Evolutionary conservation across 768 basidiomycete genomes (phyloP), one percentile per base, ranked within the genome.

Genomic region (Leccinum incarnatum): DNA sequence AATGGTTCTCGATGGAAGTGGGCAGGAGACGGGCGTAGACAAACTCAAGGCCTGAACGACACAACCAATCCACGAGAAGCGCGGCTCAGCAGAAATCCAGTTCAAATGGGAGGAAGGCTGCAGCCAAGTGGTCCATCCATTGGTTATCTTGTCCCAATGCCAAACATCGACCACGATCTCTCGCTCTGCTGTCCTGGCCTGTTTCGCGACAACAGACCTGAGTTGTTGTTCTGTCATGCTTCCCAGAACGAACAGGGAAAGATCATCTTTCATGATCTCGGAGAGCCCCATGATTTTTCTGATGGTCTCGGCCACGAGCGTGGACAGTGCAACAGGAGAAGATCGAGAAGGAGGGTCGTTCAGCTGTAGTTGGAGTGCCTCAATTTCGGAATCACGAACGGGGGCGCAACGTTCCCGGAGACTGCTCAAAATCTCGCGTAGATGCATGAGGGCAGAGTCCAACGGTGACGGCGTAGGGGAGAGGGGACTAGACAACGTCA

Each of bases 381-480:
- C 82, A 17, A 89, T 73, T 25, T 77, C 73, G 12, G 72, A 62
- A 63, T 91, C 89, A 36, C 87, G 80, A 17, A 79, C 74, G 6
- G 89, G 88, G 2, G 89, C 87, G 54, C 88, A 90, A 50, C 89
- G 83, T 65, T 82, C 70, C 17, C 79, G 79, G 12, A 91, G 73
- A 25, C 78, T 76, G 7, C 60, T 49, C 11, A 89, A 71, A 10
- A 85, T 72, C 54, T 87, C 85, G 30, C 77, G 79, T 27, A 90
- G 74, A 55, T 86, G 74, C 30, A 70, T 72, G n/a, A 83, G 64
- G 17, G 81, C 77, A 19, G 86, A 85, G 48, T 80, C 78, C 15
- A 91, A 75, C 0, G 88, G 88, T 1, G 86, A 83, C 1, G 86
- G 82, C 0, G 89, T 88, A 0, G 89, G 89, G 2, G 87, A 77